Base-by-base conservation (phyloP, 2,329 filamentous ascomycete genomes). In the Elsinoe necatrix region DNA sequence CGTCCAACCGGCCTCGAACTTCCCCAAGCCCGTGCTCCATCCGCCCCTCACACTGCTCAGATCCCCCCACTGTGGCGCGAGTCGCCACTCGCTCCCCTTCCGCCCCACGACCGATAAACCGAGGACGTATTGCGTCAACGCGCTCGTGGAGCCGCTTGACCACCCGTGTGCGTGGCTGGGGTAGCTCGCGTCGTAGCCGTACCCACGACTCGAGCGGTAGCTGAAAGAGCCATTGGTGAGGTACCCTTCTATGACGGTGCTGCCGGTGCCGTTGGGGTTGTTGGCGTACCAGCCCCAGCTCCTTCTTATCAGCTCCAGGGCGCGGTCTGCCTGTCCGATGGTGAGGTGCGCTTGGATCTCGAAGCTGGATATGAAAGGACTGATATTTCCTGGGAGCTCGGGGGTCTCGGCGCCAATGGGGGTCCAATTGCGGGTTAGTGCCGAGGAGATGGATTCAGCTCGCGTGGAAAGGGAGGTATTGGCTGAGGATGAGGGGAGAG, bases 231-330 rank as follows among this genome's bases (percentile, higher is more conserved):
- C 80, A 60, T 84, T 74, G 0, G 66, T 66, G 1, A 80, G 71
- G 58, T 81, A 83, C 0, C 81, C 81, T 65, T 84, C 82, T 23
- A 83, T 74, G 18, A 80, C 75, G 0, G 82, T 84, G 41, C 74
- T 78, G 57, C 76, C 71, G 0, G 81, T 83, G n/a, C 80, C 80
- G 60, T 80, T 77, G 0, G 75, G 73, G 58, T 82, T 75, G 58
- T 76, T 71, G 14, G 81, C 67, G 61, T 83, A 83, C 78, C 79
- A 82, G 9, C 81, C 81, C 81, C 81, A 84, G 50, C 72, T 73
- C 7, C 69, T 69, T 4, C 80, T 76, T 29, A 84, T 77, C 14
- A 84, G 73, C 9, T 78, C 72, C 0, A 85, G 68, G 0, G 81
- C 80, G 34, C 80, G 76, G 3, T 54, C 37, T 2, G 80, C 65